phyloP scores from a whole-genome alignment of 2,329 filamentous ascomycete species.

The Dissoconium aciculare region DNA sequence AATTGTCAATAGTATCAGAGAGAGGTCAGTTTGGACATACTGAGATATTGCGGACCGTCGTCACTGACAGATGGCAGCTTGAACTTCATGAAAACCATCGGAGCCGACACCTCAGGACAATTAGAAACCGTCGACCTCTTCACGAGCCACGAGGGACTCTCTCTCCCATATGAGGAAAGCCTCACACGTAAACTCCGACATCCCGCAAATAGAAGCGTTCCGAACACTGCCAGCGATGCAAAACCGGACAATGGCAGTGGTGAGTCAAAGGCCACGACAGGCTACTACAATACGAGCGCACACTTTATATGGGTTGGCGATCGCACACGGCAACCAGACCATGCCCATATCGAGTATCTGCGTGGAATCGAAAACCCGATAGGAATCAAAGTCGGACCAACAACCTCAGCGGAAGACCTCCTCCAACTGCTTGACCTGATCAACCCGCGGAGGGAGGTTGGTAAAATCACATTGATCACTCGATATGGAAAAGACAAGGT shows the following conservation, averaged over 20 bases:
- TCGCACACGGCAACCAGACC: constrained; percentile 81
- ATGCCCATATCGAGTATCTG: constrained; percentile 95
- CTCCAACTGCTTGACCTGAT: constrained; percentile 67
- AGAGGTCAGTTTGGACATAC: constrained; percentile 44
- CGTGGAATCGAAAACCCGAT: constrained; percentile 91
- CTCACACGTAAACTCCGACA: constrained; percentile 63
- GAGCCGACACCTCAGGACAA: constrained; percentile 69
- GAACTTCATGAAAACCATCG: constrained; percentile 86
- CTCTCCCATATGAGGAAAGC: constrained; percentile 86
- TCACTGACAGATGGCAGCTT: constrained; percentile 30
- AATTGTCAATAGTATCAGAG: constrained; percentile 74
- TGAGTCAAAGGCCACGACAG: constrained; percentile 29
- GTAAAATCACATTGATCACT: constrained; percentile 92
- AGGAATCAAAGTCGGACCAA: constrained; percentile 88
- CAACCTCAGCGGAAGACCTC: constrained; percentile 62
- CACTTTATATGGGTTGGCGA: constrained; percentile 99
- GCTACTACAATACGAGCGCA: constrained; percentile 85
- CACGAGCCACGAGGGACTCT: constrained; percentile 86
- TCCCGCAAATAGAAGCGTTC: constrained; percentile 35
- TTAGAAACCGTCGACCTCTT: constrained; percentile 87
- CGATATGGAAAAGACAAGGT: constrained; percentile 78
- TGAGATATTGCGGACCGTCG: background rate
- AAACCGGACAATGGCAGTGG: constrained; percentile 14
- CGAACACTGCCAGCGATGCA: constrained; percentile 4
- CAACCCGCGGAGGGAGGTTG: constrained; percentile 66